Evolutionary conservation across 2,329 filamentous ascomycete genomes (phyloP), one percentile per base, ranked within the genome.

Genomic region (Fusarium anthophilum): DNA sequence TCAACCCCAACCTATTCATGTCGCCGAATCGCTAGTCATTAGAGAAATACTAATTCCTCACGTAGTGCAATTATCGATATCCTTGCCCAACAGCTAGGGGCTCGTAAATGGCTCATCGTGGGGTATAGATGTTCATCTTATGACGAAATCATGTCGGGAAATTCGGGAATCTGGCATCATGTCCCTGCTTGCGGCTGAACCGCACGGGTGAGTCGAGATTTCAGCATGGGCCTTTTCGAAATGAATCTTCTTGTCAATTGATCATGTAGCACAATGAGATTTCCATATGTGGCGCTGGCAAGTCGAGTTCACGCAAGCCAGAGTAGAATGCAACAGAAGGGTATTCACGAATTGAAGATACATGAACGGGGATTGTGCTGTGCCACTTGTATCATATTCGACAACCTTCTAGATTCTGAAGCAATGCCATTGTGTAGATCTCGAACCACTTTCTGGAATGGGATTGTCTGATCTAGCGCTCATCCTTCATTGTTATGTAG

Each of bases 121-220:
- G 62, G 53, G 60, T 58, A 45, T 37, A 47, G 47, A 60, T 32
- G 24, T 69, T 55, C 53, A 48, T 69, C 41, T 35, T 59, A 48
- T 59, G 65, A 58, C 18, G 48, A 54, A 48, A 44, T 53, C 8
- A 20, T 28, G 57, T 55, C 51, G 58, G 64, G n/a, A 70, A 50
- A 45, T 54, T 69, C 48, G 50, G 47, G 54, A 35, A 69, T 69
- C 67, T 69, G 26, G 41, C 68, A 70, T 65, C 38, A 38, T 45
- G 59, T 55, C 53, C 54, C 51, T 59, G 64, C 56, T 47, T 71
- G 58, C 28, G 54, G 68, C 57, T 63, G 56, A 68, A 64, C 62
- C 59, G 54, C 58, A 72, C 44, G 59, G 41, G 65, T 55, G 51
- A 50, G 53, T 26, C 45, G 39, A 61, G 57, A 58, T 37, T 54